Evolutionary conservation across 441 rosid species (phyloP), one percentile per base, ranked within the genome.

Genomic region (Adansonia madagascariensis): DNA sequence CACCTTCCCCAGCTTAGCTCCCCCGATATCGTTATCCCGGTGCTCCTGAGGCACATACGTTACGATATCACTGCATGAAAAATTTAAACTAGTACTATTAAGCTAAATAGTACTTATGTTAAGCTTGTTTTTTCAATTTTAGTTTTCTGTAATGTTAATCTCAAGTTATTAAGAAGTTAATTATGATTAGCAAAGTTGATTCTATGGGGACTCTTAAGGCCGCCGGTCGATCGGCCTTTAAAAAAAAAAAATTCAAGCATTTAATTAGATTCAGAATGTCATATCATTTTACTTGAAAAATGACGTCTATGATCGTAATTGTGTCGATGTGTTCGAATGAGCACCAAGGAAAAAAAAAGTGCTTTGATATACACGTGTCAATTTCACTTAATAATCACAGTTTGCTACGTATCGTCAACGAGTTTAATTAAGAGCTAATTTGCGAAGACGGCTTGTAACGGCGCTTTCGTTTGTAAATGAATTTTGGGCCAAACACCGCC

Each of bases 1-100:
- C 99, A 95, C 75, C 86, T 95, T 77, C 99, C 98, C 3, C 99
- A 94, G 79, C 83, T 95, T 80, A 95, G 99, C 89, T 89, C 97
- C 10, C 98, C 97, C 74, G 98, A 89, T 55, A 14, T 71, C 24
- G 95, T 91, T 7, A 80, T 95, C 52, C 99, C 97, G 10, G 93
- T 92, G 46, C 52, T 94, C 9, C 88, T 92, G 0, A 88, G 88
- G 85, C 99, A 95, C 68, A 94, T 95, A 71, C 91, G 87, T 18
- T 59, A 77, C n/a, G 82, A 91, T 67, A 88, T 91, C 60, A 85
- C 83, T 2, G 73, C 72, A 17, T 89, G 80, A 83, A 27, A 71
- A 15, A 52, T 8, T 44, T 10, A 1, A 71, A 15, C 47, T 35
- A 47, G 1, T 6, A 27, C 31, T 27, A 27, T 27, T 27, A 27